A percentile compares a stretch with the other conserved stretches of the same genome.
These are phyloP conservation scores for Moesziomyces aphidis DNA, from an alignment of 1,284 basidiomycete genomes.

Conservation along the genomic window DNA sequence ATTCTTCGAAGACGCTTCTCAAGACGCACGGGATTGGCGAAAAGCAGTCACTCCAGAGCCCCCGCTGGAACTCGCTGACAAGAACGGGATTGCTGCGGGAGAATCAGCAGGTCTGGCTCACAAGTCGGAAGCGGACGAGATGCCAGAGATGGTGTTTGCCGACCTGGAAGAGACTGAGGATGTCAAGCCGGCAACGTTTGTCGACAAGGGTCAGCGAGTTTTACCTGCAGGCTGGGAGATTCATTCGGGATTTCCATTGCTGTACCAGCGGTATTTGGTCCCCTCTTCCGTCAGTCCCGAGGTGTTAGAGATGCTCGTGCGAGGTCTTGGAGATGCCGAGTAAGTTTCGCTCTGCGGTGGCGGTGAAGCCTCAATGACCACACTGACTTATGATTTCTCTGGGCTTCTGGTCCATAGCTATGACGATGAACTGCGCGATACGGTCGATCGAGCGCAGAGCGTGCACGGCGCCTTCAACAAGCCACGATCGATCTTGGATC, in stretches of 20 bases:
- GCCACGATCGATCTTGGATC: constrained; percentile 45
- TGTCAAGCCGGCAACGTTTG: not conserved
- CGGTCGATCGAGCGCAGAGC: constrained; percentile 21
- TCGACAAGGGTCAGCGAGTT: constrained; percentile 8
- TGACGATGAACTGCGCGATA: constrained; percentile 15
- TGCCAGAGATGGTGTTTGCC: not conserved
- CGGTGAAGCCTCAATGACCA: too few relatives aligned
- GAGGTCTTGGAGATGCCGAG: constrained; percentile 12
- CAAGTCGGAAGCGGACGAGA: not conserved
- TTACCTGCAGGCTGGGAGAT: constrained; percentile 30
- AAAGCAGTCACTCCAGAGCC: not conserved
- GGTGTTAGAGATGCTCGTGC: constrained; percentile 28
- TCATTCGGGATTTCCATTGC: constrained; percentile 27
- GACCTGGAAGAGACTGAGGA: not conserved
- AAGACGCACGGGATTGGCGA: not conserved
- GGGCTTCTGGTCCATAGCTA: constrained; percentile 2
- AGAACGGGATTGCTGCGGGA: not conserved
- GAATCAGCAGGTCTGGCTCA: not conserved
- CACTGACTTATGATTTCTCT: not conserved
- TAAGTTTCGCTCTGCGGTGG: constrained; percentile 12
- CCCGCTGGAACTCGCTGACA: not conserved
- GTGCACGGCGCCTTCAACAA: constrained; percentile 35
- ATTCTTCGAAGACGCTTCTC: constrained; percentile 1
- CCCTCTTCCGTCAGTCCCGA: constrained; percentile 43
- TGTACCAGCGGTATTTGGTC: constrained; percentile 43